A percentile compares a stretch with the other conserved stretches of the same genome.
Evolutionary conservation across 176 grass and related monocot genomes (phyloP).

Genomic region (Zoysia pacifica): DNA sequence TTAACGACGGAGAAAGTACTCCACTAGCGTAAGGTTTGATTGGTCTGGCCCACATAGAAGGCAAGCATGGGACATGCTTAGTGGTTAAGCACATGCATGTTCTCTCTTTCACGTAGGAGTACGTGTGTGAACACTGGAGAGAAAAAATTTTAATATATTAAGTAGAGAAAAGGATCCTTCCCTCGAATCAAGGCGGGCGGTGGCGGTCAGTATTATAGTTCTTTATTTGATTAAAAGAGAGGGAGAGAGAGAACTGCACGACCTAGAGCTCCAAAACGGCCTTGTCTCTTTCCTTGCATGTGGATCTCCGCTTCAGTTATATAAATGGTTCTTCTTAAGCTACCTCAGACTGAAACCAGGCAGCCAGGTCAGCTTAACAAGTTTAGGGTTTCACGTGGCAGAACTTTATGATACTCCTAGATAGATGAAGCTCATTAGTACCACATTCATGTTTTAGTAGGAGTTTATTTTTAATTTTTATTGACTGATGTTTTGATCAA

Average conservation of each 20-base stretch:
- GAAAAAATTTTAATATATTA: background rate
- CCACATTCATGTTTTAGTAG: too few relatives aligned
- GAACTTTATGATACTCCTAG: too few relatives aligned
- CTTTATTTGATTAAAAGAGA: too few relatives aligned
- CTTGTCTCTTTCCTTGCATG: conserved; percentile 21
- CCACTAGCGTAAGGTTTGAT: too few relatives aligned
- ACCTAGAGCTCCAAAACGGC: conserved; percentile 36
- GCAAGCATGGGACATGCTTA: background rate
- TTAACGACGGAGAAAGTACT: too few relatives aligned
- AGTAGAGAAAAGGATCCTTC: background rate
- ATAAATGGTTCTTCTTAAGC: background rate
- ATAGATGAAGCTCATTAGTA: too few relatives aligned
- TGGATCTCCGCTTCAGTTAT: background rate
- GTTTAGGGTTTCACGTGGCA: too few relatives aligned
- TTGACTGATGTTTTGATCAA: too few relatives aligned
- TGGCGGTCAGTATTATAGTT: background rate
- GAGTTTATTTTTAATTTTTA: too few relatives aligned
- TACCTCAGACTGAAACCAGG: background rate
- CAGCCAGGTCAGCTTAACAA: too few relatives aligned
- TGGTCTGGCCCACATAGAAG: background rate
- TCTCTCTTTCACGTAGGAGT: background rate
- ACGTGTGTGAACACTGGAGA: too few relatives aligned
- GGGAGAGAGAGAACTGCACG: background rate
- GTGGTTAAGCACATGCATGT: background rate
- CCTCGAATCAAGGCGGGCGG: conserved; percentile 21